These are phyloP conservation scores for Astrothelium subdiscretum DNA, from an alignment of 495 filamentous ascomycete genomes.

Conservation along the genomic window DNA sequence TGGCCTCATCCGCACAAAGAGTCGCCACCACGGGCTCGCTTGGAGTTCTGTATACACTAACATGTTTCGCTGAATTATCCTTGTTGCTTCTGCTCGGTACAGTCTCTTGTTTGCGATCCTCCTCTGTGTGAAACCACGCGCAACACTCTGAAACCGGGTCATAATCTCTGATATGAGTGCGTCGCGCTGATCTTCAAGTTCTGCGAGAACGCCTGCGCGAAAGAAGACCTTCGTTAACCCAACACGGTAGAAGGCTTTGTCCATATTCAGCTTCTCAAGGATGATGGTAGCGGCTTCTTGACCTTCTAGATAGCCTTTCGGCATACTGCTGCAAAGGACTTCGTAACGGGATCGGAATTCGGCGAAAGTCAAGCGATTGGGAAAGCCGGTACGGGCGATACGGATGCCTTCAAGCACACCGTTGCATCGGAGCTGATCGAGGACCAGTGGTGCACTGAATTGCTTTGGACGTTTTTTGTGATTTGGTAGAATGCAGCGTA, in stretches of 20 bases:
- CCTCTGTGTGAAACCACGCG: constrained; percentile 78
- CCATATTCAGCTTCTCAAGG: constrained; percentile 78
- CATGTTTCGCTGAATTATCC: constrained; percentile 91
- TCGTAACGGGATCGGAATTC: constrained; percentile 97
- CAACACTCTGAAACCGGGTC: constrained; percentile 83
- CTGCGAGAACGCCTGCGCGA: constrained; percentile 87
- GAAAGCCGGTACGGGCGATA: constrained; percentile 96
- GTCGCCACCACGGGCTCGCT: constrained; percentile 90
- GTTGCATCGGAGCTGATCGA: constrained; percentile 95
- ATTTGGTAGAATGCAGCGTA: constrained; percentile 95
- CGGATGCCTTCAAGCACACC: constrained; percentile 97
- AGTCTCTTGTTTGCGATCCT: constrained; percentile 82
- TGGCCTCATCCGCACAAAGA: constrained; percentile 93
- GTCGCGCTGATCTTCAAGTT: constrained; percentile 91
- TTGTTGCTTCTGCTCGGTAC: constrained; percentile 86
- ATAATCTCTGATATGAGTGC: constrained; percentile 85
- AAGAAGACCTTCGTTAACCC: constrained; percentile 98
- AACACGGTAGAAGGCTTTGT: constrained; percentile 77
- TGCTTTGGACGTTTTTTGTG: constrained; percentile 97
- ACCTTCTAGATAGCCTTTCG: constrained; percentile 82
- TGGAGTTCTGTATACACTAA: constrained; percentile 77
- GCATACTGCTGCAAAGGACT: constrained; percentile 83
- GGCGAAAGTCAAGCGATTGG: constrained; percentile 80
- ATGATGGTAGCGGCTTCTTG: constrained; percentile 76
- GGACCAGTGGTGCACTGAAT: constrained; percentile 73